Evolutionary conservation across 768 basidiomycete genomes (phyloP).

Genomic region (Boletus rufocinnamomeus): DNA sequence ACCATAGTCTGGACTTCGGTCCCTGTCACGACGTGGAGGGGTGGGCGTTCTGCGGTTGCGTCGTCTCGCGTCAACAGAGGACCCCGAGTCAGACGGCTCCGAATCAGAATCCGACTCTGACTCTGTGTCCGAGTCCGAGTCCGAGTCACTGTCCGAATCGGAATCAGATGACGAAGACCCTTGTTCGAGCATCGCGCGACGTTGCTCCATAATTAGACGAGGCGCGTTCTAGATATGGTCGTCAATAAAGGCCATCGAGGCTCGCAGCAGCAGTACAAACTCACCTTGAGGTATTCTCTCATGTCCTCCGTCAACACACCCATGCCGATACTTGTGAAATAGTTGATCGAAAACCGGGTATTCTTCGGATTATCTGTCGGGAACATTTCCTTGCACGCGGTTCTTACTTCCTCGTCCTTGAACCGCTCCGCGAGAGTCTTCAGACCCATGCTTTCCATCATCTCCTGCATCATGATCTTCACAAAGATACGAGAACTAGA

Average conservation of each 20-base stretch:
- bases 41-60: conserved; percentile 34
- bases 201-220: conserved; percentile 89
- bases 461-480: conserved; percentile 94
- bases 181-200: conserved; percentile 82
- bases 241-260: conserved; percentile 3
- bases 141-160: conserved; percentile 37
- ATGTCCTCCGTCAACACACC: conserved; percentile 93
- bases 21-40: conserved; percentile 34
- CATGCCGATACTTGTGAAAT: conserved; percentile 93
- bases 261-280: conserved; percentile 25
- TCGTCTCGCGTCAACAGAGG: conserved; percentile 37
- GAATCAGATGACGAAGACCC: conserved; percentile 49
- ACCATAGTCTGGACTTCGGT: conserved; percentile 25
- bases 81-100: conserved; percentile 39
- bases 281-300: conserved; percentile 91
- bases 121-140: conserved; percentile 37
- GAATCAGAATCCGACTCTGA: conserved; percentile 43
- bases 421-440: conserved; percentile 87
- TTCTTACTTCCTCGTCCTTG: conserved; percentile 79
- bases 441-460: conserved; percentile 92
- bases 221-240: conserved; percentile 75
- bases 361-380: conserved; percentile 96
- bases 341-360: conserved; percentile 95
- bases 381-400: conserved; percentile 83
- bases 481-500: conserved; percentile 95